Evolutionary conservation across 2,329 filamentous ascomycete species (phyloP), one percentile per base, ranked within the genome.

Genomic region (Phialophora tarda): DNA sequence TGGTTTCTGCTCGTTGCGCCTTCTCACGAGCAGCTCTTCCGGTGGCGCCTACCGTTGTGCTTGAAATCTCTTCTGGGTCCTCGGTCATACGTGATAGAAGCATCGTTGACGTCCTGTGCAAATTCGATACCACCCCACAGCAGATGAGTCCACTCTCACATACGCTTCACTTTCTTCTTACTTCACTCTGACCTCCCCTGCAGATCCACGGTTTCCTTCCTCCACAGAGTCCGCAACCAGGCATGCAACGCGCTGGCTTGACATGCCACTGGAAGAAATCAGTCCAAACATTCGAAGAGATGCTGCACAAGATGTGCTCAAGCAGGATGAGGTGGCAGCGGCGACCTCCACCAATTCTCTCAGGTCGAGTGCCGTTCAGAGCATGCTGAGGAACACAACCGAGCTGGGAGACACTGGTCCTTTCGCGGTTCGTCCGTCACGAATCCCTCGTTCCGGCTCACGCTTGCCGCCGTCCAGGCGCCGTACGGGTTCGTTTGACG

Each of bases 381-480:
- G 85, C 74, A 88, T 89, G 87, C 79, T 89, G 65, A 89, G 85
- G 77, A 89, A 84, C 3, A 88, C 85, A 1, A 89, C 86, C 0
- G 87, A 89, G 73, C 88, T 86, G 8, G 86, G 87, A n/a, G 86
- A 89, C 70, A 86, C 88, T 70, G 86, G 86, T 4, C 77, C 85
- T 58, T 88, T 88, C 74, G 86, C 84, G 59, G 85, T 87, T 70
- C 81, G 79, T 55, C 78, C 82, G 7, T 73, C 76, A 50, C 74
- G 75, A 63, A 66, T 78, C 17, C 75, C 74, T 10, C 77, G 78
- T 12, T 76, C 76, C 5, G 74, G 75, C 11, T 72, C 75, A 7
- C 66, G 67, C n/a, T 21, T 63, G 23, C 70, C 65, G 48, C 62
- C 67, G 17, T 65, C 65, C 12, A 57, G 64, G 55, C 62, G 50